A percentile compares a stretch with the other conserved stretches of the same genome.
Evolutionary conservation across 2,329 filamentous ascomycete genomes (phyloP).

Genomic region (Conoideocrella luteorostrata): DNA sequence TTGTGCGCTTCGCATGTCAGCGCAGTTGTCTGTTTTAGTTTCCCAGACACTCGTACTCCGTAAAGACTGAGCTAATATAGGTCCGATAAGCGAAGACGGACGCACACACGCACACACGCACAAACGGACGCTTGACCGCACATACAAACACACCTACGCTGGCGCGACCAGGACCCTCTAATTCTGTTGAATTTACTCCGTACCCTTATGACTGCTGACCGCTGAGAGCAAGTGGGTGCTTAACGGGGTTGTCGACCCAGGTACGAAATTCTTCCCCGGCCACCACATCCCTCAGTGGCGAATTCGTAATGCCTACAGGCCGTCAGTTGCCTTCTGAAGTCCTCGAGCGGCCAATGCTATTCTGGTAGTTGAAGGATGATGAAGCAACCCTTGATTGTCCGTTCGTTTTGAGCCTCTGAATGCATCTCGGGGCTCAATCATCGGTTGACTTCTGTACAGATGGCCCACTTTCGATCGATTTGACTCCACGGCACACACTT

Average conservation of each 20-base stretch:
- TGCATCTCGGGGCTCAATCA: background rate
- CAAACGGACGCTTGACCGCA: background rate
- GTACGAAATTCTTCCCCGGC: no score
- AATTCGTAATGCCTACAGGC: background rate
- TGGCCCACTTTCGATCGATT: background rate
- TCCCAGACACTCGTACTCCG: no score
- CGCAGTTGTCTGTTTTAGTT: background rate
- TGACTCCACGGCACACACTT: no score
- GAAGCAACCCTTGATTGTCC: background rate
- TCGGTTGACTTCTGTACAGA: background rate
- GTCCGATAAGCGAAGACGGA: slow-evolving; percentile 10
- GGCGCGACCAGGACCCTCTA: background rate
- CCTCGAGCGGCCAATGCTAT: background rate
- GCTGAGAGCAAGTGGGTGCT: background rate
- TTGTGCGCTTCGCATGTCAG: background rate
- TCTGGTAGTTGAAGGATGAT: background rate
- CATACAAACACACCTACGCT: background rate
- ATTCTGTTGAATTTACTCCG: background rate
- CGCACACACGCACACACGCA: slow-evolving; percentile 2
- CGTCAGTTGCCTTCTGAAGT: background rate
- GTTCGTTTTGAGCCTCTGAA: background rate
- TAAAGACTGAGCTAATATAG: background rate
- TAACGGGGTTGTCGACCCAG: background rate
- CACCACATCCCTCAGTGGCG: no score
- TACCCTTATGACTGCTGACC: background rate